phyloP scores from a whole-genome alignment of 2,329 filamentous ascomycete genomes.

The Geosmithia flava region DNA sequence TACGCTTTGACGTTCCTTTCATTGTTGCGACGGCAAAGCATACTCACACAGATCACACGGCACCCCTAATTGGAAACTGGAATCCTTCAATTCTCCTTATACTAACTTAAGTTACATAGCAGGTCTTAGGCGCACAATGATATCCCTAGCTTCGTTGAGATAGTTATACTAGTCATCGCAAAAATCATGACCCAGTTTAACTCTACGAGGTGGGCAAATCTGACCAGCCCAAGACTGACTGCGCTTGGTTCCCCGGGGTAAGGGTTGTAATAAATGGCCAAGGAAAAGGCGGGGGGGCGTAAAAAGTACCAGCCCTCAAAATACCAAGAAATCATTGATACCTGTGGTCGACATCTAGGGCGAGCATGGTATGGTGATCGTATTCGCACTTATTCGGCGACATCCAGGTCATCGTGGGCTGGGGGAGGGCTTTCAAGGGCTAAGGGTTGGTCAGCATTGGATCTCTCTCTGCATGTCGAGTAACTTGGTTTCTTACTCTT shows the following conservation, averaged over 20 bases:
- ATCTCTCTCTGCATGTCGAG: constrained; percentile 9
- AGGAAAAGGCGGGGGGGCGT: background rate
- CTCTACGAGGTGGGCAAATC: background rate
- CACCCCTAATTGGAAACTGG: background rate
- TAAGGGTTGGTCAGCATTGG: constrained; percentile 15
- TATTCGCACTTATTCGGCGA: constrained; percentile 53
- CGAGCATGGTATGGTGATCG: background rate
- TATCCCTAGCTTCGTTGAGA: background rate
- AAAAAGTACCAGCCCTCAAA: background rate
- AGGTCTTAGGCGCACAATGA: background rate
- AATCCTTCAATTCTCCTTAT: background rate
- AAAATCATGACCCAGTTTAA: background rate
- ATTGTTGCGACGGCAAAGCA: background rate
- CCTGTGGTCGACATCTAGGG: background rate
- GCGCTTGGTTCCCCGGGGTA: background rate
- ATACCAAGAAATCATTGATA: background rate
- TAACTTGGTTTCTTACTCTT: constrained; percentile 52
- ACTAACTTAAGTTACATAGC: background rate
- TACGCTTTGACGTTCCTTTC: too few relatives aligned
- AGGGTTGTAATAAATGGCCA: background rate
- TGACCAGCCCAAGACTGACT: background rate
- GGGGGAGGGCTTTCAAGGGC: constrained; percentile 67
- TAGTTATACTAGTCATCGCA: background rate
- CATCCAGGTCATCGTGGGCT: constrained; percentile 88
- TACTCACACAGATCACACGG: background rate